Evolutionary conservation across 2,329 filamentous ascomycete genomes (phyloP), one percentile per base, ranked within the genome.

Genomic region (Fusarium sp.): DNA sequence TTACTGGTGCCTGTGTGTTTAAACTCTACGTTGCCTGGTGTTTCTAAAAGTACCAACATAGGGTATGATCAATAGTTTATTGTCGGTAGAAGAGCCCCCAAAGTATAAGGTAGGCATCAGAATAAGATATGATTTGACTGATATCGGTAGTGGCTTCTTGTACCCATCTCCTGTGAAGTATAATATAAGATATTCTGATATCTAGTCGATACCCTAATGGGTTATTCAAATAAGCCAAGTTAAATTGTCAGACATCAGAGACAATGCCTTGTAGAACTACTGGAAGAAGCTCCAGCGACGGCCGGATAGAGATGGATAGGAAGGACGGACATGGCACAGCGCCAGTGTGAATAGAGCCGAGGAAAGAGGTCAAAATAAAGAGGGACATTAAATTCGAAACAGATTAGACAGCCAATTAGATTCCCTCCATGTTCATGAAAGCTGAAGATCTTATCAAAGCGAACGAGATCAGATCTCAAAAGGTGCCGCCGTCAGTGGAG

Each of bases 241-340:
- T 20, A 20, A n/a, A 11, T 18, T n/a, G 18, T 12, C 34, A 18
- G 9, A n/a, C 11, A 37, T 11, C 6, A 8, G 13, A 41, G 32
- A 41, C 40, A 10, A 13, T 30, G 14, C 29, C 14, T 18, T 25
- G 10, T 8, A 34, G 34, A 20, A 34, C 20, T 12, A 12, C 54
- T 53, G 20, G 16, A 32, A 24, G 37, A 55, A 20, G 25, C 66
- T 54, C 61, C 18, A 41, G 61, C 32, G 20, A 42, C 24, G 45
- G 44, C 48, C 41, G 25, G 55, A 42, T 29, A 25, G 40, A 37
- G 29, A 37, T 18, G 32, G 12, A 37, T 22, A 11, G 5, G 27
- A 11, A 24, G n/a, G 47, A 45, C 54, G 61, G 62, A 62, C 62
- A 67, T 65, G 49, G 12, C 22, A 40, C 51, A 67, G 51, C 56